Conservation (phyloP, 2,329 filamentous ascomycete species). For the Chalara sp. region DNA sequence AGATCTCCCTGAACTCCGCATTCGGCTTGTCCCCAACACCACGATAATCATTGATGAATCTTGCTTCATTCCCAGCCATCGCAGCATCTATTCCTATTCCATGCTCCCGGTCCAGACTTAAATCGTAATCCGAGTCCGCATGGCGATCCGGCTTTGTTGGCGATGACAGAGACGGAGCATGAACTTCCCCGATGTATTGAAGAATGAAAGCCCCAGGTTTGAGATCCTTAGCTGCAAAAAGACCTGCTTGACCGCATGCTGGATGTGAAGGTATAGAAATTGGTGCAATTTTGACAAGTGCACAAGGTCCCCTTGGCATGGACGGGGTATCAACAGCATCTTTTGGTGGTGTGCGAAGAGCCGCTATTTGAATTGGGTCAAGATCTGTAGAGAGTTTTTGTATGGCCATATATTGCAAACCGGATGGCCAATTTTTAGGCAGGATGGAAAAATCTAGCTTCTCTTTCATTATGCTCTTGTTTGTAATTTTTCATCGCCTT, state of each 20-base stretch:
- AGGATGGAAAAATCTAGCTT: background rate
- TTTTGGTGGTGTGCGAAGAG: slow-evolving; percentile 17
- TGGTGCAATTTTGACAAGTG: slow-evolving; percentile 45
- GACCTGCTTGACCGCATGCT: slow-evolving; percentile 49
- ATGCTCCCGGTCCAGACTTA: slow-evolving; percentile 52
- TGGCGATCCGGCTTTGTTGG: slow-evolving; percentile 23
- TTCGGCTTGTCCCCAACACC: slow-evolving; percentile 37
- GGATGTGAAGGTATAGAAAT: slow-evolving; percentile 48
- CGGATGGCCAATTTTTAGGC: slow-evolving; percentile 52
- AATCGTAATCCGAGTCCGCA: slow-evolving; percentile 53
- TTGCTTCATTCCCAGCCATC: slow-evolving; percentile 52
- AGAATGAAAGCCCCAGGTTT: slow-evolving; percentile 49
- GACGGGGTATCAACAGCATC: slow-evolving; percentile 28
- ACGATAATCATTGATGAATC: slow-evolving; percentile 62
- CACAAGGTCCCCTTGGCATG: slow-evolving; percentile 36
- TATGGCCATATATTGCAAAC: slow-evolving; percentile 44
- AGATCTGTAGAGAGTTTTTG: slow-evolving; percentile 40
- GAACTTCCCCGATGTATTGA: slow-evolving; percentile 55
- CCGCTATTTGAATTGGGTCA: slow-evolving; percentile 9
- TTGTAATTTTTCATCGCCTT: too few species aligned
- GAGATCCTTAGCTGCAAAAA: slow-evolving; percentile 51
- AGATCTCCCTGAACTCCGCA: slow-evolving; percentile 49
- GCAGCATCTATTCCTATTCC: slow-evolving; percentile 56
- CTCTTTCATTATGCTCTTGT: slow-evolving; percentile 1
- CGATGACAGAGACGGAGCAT: slow-evolving; percentile 29